Evolutionary conservation across 176 grass and related monocot genomes (phyloP).

Genomic region (Eleusine indica): DNA sequence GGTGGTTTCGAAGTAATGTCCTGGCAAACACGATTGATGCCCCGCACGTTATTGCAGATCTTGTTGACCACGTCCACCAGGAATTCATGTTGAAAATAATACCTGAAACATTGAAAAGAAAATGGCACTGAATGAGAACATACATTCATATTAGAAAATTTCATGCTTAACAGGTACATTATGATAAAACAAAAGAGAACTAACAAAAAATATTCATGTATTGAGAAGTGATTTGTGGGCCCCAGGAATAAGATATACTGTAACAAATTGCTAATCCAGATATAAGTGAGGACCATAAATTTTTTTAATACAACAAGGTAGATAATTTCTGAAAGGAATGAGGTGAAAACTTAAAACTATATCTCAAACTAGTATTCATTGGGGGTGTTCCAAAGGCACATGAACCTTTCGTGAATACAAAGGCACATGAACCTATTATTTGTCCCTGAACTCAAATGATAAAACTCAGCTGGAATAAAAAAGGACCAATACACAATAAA

Average conservation of each 20-base stretch:
- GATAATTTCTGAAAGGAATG: neutral
- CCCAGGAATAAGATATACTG: neutral
- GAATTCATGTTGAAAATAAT: constrained; percentile 79
- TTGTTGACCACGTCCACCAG: constrained; percentile 71
- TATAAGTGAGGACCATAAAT: neutral
- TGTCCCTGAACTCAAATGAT: neutral
- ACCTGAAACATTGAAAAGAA: constrained; percentile 47
- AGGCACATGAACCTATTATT: neutral
- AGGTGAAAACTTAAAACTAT: neutral
- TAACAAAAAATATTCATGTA: neutral
- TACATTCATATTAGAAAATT: neutral
- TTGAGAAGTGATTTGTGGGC: neutral
- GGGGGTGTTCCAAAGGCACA: neutral
- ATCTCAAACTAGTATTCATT: neutral
- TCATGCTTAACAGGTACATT: neutral
- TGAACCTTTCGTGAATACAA: neutral
- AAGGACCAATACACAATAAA: neutral
- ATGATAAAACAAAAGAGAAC: neutral
- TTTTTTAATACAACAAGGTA: neutral
- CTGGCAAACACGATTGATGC: constrained; percentile 72
- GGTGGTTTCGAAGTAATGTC: constrained; percentile 92
- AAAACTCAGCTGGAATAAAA: neutral
- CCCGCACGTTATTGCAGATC: constrained; percentile 84
- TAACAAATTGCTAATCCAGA: neutral
- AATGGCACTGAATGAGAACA: constrained; percentile 7